Evolutionary conservation across 495 filamentous ascomycete species (phyloP), one percentile per base, ranked within the genome.

Genomic region (Rusavskia elegans): DNA sequence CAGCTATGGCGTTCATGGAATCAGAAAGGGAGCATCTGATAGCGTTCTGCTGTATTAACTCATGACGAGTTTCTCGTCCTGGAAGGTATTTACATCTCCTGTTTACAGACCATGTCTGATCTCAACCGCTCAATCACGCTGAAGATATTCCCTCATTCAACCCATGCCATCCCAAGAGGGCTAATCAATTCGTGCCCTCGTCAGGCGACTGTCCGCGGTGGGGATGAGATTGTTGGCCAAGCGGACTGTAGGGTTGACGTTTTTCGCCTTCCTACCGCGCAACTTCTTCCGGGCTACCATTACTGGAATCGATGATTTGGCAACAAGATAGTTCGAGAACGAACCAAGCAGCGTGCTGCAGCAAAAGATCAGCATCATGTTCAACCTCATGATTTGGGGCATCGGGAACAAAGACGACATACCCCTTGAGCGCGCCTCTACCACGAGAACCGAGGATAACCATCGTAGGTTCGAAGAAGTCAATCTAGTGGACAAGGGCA

Each of bases 301-400:
- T 27, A 93, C 88, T 0, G 92, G 92, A n/a, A 95, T 88, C 7
- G 86, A 93, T 49, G 84, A 89, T 68, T 96, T 95, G 41, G 86
- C 89, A 25, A 98, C 87, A 11, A 98, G 75, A 63, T 98, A 98
- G 63, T 95, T 96, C 51, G 85, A 90, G 66, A 98, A 97, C 2
- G 89, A 95, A 17, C 92, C 92, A 17, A 97, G 76, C 30, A 98
- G 79, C 25, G 93, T 87, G 59, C 87, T 92, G 55, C 36, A 27
- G 9, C 19, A 53, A 19, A 55, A 35, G 9, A 35, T 35, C 32
- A 35, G 6, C 13, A 35, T 11, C 8, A 14, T 11, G 8, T 14
- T 14, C 32, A 35, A 11, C 2, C 32, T 11, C 32, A 35, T 35
- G 32, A 13, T 35, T 14, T 2, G 13, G 8, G 32, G 32, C 8